Conservation (phyloP, 2,329 filamentous ascomycete species). For the Davidsoniella neocaledoniae region DNA sequence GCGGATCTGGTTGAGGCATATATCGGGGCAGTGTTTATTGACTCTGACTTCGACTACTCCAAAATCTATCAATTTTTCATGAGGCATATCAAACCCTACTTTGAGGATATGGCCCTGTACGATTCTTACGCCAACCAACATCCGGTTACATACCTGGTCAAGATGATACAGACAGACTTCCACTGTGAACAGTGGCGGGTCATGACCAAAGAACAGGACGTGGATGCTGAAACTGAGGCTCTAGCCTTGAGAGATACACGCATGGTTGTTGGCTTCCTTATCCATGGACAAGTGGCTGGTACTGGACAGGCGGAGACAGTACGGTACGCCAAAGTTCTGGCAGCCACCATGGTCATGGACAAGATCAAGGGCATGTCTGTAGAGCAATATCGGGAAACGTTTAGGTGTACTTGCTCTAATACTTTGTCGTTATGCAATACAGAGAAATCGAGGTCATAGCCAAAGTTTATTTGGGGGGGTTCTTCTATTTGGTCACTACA, state of each 20-base stretch:
- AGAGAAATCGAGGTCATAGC: constrained; percentile 12
- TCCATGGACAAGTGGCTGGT: constrained; percentile 56
- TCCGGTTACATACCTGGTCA: constrained; percentile 57
- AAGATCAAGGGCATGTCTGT: constrained; percentile 27
- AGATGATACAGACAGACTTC: constrained; percentile 45
- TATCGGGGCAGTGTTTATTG: constrained; percentile 80
- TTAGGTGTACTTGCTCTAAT: constrained; percentile 44
- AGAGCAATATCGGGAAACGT: constrained; percentile 42
- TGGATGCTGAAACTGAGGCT: constrained; percentile 25
- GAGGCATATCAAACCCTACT: constrained; percentile 57
- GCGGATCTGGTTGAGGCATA: constrained; percentile 82
- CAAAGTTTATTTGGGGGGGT: too few species aligned
- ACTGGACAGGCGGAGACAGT: constrained; percentile 44
- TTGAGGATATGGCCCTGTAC: constrained; percentile 72
- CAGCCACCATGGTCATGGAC: constrained; percentile 41
- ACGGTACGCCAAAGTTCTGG: constrained; percentile 56
- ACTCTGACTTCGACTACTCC: constrained; percentile 61
- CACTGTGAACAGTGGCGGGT: constrained; percentile 45
- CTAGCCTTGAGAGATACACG: constrained; percentile 26
- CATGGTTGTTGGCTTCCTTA: constrained; percentile 55
- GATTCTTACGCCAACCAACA: constrained; percentile 78
- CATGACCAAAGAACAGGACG: constrained; percentile 31
- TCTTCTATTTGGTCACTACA: too few species aligned
- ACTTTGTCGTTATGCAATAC: too few species aligned
- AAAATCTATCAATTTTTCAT: constrained; percentile 64